Evolutionary conservation across 306 rosid species (phyloP), one percentile per base, ranked within the genome.

Genomic region (Dalbergia oliveri): DNA sequence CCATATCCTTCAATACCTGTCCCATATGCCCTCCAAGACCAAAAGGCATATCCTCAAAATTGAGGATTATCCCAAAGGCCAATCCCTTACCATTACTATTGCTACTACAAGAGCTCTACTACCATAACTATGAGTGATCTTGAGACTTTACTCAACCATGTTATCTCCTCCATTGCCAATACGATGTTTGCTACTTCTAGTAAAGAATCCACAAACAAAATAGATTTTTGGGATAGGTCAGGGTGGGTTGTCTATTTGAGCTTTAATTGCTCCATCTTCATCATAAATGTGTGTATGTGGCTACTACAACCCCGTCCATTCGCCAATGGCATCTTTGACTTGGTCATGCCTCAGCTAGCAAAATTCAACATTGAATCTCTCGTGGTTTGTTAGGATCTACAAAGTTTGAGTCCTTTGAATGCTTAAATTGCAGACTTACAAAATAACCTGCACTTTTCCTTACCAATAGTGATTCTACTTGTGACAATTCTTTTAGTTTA

Each of bases 131-230:
- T 71, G 0, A 71, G 64, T 34, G 34, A 71, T 53, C 33, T 33
- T n/a, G 11, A 71, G n/a, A 50, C 49, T 5, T 34, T 64, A 64
- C 44, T 69, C 19, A 66, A 65, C 43, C 72, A 65, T 7, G 70
- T 65, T 65, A 37, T 65, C 11, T 65, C 70, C 16, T 31, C 50
- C 50, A 65, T 15, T 12, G 39, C 50, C 50, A 65, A 15, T 39
- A 26, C 14, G 2, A 43, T 66, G 37, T 43, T 9, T 66, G 1
- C 35, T 66, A 43, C 72, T 65, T 13, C 51, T 5, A 62, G 57
- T 77, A 23, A 6, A 64, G 45, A 63, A 77, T 65, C 44, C 31
- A 53, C 26, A 66, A 11, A 77, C 11, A 11, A 13, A 7, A 18
- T 6, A 66, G 5, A 56, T 66, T 35, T 44, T 77, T 53, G 18